Percentiles rank a stretch among this genome's conserved stretches.
Conservation (phyloP, 2,329 filamentous ascomycete species). For the Fusarium equiseti region DNA sequence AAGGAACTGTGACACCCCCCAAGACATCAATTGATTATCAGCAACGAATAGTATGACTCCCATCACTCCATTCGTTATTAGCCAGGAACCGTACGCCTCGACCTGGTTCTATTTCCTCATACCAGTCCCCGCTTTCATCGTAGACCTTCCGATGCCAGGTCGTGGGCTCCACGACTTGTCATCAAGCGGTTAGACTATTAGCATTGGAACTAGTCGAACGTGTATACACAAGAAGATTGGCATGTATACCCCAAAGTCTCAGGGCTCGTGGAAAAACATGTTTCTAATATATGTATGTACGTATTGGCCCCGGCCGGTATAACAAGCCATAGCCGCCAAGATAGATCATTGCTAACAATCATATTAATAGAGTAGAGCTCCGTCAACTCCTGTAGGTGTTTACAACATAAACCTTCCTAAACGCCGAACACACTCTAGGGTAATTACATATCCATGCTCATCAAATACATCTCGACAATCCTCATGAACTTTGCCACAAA, state of each 20-base stretch:
- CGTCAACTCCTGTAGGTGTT: constrained; percentile 23
- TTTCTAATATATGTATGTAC: not conserved
- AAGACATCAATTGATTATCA: not conserved
- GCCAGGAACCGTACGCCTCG: constrained; percentile 18
- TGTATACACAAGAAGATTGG: not conserved
- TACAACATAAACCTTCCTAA: constrained; percentile 39
- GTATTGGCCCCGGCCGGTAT: too few relatives aligned
- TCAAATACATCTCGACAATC: constrained; percentile 88
- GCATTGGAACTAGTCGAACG: not conserved
- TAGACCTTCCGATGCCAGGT: constrained; percentile 14
- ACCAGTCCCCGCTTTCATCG: constrained; percentile 28
- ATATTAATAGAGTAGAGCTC: constrained; percentile 9
- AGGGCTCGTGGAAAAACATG: not conserved
- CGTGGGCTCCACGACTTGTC: constrained; percentile 15
- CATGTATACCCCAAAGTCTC: not conserved
- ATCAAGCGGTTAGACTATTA: constrained; percentile 7
- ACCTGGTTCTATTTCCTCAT: constrained; percentile 42
- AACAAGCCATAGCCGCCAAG: not conserved
- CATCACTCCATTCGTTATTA: constrained; percentile 29
- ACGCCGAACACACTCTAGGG: constrained; percentile 39
- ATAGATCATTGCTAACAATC: not conserved
- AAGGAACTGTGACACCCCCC: not conserved
- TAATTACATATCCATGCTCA: constrained; percentile 81
- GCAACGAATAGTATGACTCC: constrained; percentile 7
- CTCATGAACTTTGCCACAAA: constrained; percentile 99